Percentiles rank a stretch among this genome's conserved stretches.
Evolutionary conservation across 371 early-diverging fungal genomes (phyloP).

Genomic region (Mucor lusitanicus): DNA sequence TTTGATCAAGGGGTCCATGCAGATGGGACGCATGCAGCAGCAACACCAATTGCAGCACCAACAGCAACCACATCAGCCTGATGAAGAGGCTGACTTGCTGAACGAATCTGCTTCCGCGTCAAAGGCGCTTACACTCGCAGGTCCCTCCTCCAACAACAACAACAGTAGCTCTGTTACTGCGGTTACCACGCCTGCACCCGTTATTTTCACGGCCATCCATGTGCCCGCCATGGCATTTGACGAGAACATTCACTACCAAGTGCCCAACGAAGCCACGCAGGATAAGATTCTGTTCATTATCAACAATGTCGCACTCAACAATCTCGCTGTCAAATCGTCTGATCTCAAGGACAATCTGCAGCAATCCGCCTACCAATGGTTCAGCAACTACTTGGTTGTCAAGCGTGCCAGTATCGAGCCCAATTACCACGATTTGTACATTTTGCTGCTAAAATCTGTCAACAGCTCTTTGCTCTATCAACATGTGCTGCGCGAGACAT

Average conservation of each 20-base stretch:
- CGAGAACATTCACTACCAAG: slow-evolving; percentile 45
- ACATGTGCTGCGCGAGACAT: slow-evolving; percentile 88
- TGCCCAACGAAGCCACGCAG: slow-evolving; percentile 75
- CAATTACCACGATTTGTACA: slow-evolving; percentile 90
- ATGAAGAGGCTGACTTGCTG: slow-evolving; percentile 10
- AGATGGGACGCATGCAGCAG: slow-evolving; percentile 19
- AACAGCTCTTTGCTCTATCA: slow-evolving; percentile 60
- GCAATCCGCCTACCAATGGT: slow-evolving; percentile 79
- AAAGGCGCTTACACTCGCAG: not conserved
- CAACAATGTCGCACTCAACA: slow-evolving; percentile 91
- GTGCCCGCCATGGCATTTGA: slow-evolving; percentile 29
- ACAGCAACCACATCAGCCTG: not conserved
- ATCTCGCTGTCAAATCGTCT: slow-evolving; percentile 77
- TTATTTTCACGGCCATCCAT: slow-evolving; percentile 65
- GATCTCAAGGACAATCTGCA: slow-evolving; percentile 79
- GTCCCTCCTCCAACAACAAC: too few relatives aligned
- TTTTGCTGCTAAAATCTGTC: slow-evolving; percentile 75
- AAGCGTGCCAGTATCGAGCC: slow-evolving; percentile 95
- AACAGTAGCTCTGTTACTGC: slow-evolving; percentile 6
- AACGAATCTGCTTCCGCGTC: not conserved
- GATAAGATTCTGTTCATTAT: slow-evolving; percentile 96
- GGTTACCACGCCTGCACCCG: slow-evolving; percentile 24
- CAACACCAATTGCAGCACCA: slow-evolving; percentile 13
- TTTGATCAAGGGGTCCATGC: slow-evolving; percentile 49
- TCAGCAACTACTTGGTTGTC: slow-evolving; percentile 89